Conservation (phyloP, 2,329 filamentous ascomycete genomes). For the Clarireedia paspali region DNA sequence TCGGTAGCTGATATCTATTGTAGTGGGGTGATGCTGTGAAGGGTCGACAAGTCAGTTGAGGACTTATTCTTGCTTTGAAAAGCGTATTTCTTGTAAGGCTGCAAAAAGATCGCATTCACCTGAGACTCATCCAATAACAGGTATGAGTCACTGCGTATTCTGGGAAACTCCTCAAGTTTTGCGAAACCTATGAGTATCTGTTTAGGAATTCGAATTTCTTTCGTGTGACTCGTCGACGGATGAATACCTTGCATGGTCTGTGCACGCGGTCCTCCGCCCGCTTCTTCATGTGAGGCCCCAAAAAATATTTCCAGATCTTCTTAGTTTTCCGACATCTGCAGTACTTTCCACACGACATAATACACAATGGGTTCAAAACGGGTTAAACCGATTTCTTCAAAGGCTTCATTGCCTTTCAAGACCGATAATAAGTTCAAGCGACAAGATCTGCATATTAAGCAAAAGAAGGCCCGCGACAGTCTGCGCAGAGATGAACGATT, state of each 20-base stretch:
- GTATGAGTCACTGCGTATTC: constrained; percentile 15
- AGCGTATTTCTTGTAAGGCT: constrained; percentile 31
- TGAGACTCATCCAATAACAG: constrained; percentile 20
- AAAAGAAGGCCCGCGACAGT: constrained; percentile 70
- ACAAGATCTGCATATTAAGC: constrained; percentile 68
- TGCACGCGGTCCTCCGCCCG: background rate
- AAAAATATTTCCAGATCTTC: constrained; percentile 13
- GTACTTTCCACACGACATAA: constrained; percentile 13
- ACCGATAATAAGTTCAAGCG: constrained; percentile 73
- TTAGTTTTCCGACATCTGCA: background rate
- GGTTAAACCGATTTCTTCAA: constrained; percentile 34
- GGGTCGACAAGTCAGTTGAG: constrained; percentile 25
- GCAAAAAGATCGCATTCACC: constrained; percentile 34
- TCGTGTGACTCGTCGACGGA: constrained; percentile 5
- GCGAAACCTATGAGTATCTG: background rate
- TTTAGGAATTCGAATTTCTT: constrained; percentile 4
- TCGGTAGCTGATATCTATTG: constrained; percentile 28
- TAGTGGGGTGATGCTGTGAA: constrained; percentile 33
- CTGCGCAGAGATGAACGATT: constrained; percentile 70
- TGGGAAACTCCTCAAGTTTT: constrained; percentile 5
- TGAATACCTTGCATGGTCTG: constrained; percentile 1
- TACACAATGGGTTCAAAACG: constrained; percentile 42
- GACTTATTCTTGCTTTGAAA: constrained; percentile 11
- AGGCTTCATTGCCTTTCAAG: constrained; percentile 42
- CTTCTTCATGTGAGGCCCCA: background rate